A percentile compares a stretch with the other conserved stretches of the same genome.
phyloP scores from a whole-genome alignment of 352 stramenopile genomes.

The Pythium sukuiense region DNA sequence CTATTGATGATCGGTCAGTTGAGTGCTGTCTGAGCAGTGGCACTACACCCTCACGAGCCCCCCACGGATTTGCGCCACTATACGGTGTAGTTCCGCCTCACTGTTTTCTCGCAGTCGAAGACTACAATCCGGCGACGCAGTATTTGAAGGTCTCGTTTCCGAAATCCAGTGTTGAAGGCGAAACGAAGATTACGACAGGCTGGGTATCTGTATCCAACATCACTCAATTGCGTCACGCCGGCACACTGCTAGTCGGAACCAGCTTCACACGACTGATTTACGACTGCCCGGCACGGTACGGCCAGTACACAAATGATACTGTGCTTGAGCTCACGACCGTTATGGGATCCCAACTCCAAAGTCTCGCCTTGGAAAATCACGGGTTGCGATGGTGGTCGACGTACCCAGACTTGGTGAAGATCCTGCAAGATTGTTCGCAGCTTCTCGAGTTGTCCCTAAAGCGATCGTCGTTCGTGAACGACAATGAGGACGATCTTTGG shows the following conservation, averaged over 20 bases:
- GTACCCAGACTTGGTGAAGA: not conserved
- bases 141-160: not conserved
- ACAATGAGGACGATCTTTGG: too few relatives aligned
- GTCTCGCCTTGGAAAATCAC: not conserved
- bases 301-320: not conserved
- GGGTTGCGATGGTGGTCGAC: not conserved
- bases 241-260: not conserved
- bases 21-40: not conserved
- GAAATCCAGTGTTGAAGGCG: not conserved
- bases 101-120: not conserved
- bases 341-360: not conserved
- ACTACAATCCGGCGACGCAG: not conserved
- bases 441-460: not conserved
- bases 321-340: not conserved
- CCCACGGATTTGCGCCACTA: not conserved
- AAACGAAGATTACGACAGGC: not conserved
- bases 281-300: not conserved
- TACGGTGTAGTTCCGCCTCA: not conserved
- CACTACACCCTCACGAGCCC: not conserved
- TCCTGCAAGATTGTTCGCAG: not conserved
- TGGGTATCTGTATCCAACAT: not conserved
- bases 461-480: not conserved
- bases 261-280: slow-evolving; percentile 2
- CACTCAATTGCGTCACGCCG: not conserved
- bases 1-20: not conserved